Base-by-base conservation (phyloP, 208 protist species). In the Leishmania mexicana region DNA sequence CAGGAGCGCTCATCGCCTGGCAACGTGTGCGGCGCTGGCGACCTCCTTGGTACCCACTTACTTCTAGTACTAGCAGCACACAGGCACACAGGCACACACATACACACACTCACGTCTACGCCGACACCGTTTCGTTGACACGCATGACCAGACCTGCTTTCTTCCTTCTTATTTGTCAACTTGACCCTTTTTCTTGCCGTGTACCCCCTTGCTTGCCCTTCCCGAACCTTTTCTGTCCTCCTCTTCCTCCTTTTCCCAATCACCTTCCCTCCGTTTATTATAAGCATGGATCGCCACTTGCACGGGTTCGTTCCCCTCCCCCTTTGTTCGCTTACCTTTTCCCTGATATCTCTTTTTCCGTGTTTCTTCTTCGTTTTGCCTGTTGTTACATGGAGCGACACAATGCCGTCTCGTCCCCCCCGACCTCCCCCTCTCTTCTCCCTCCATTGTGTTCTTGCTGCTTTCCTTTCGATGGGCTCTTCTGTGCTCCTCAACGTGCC, bases 251-350 rank as follows among this genome's bases (percentile, higher is more conserved):
- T 75, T 31, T 13, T 51, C n/a, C 13, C 71, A 24, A 15, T 75
- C 71, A 57, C 71, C 40, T 54, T 15, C 21, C 28, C 40, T 75
- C 35, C n/a, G 45, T 28, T 54, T 75, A 40, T 75, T 53, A 75
- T 75, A 75, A 57, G n/a, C 71, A 75, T 75, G 45, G 40, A 47
- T 75, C 47, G 19, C 40, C n/a, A 53, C 47, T 54, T 75, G 62
- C 31, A 67, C 62, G 31, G 13, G 49, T 15, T 76, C 13, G 0
- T 45, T 42, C 0, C 21, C 13, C 45, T 70, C 6, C 57, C 58
- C 5, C 38, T 35, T 42, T 45, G 4, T 28, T 64, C 28, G 58
- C 58, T 64, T 6, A 11, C 24, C 21, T 11, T 11, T 24, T 5
- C 57, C 28, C 28, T n/a, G 10, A 47, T 47, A 0, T 64, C 28